Base-by-base conservation (phyloP, 257 asterid species). In the Solanum bukasovii region DNA sequence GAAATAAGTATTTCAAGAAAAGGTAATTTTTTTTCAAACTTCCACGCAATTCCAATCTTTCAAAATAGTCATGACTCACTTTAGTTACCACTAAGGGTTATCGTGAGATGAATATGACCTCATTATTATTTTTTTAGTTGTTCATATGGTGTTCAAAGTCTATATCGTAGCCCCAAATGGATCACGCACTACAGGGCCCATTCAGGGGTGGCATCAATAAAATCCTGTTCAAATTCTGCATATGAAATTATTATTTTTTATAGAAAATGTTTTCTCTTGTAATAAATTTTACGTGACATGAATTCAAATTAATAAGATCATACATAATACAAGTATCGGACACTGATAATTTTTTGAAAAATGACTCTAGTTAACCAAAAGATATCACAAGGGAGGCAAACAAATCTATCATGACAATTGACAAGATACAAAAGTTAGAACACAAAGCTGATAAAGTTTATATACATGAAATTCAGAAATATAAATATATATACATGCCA, bases 311-410 rank as follows among this genome's bases (percentile, higher is more conserved):
- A 7, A 7, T 71, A 9, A 71, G 0, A 70, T 1, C 1, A 0
- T 65, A 52, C 0, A 25, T 68, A 29, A 68, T 11, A 68, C 0
- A 29, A 68, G 5, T 29, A 29, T 3, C 9, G 37, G 1, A 68
- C 21, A 68, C 0, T 0, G 1, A 59, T 20, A 20, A 3, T 0
- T 20, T 56, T 56, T 56, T 20, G 0, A 0, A 56, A 59, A 7
- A 56, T 56, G 25, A 56, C 65, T 56, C n/a, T 56, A 13, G 20
- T 68, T 27, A 71, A 71, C 40, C 13, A 34, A 8, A 72, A 9
- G 42, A 72, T 72, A 73, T 73, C 46, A 73, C 8, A 34, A 18
- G 27, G 29, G 77, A 46, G 29, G 14, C 44, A 18, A 73, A 73
- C 46, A 73, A 34, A 34, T 73, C 81, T 73, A 73, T 73, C 29